Percentiles rank a stretch among this genome's conserved stretches.
Evolutionary conservation across 108 stramenopile species (phyloP).

Genomic region (Cyclotella atomus): DNA sequence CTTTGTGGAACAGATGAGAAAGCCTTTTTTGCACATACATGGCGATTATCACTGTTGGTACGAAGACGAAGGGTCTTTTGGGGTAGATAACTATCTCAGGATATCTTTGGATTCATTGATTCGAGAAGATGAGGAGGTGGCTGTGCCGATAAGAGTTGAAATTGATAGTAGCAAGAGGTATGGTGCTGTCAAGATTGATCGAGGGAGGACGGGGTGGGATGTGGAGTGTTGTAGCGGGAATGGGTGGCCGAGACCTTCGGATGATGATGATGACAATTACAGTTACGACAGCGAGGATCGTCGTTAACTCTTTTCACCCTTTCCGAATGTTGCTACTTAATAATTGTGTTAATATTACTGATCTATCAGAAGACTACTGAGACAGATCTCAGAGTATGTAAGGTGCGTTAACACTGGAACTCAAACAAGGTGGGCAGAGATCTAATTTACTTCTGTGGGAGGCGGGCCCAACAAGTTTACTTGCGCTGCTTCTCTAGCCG

Average conservation of each 20-base stretch:
- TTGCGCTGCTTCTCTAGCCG: conserved; percentile 43
- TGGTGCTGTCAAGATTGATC: conserved; percentile 30
- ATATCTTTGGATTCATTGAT: conserved; percentile 44
- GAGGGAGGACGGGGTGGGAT: conserved; percentile 27
- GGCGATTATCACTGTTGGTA: conserved; percentile 51
- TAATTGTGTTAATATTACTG: too few relatives aligned
- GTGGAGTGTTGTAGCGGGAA: conserved; percentile 39
- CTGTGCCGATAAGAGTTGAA: conserved; percentile 27
- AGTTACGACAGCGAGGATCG: background rate
- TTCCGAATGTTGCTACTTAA: too few relatives aligned
- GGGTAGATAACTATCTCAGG: conserved; percentile 38
- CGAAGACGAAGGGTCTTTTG: conserved; percentile 37
- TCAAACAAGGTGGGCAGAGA: too few relatives aligned
- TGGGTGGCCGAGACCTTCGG: conserved; percentile 34
- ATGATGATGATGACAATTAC: conserved; percentile 5
- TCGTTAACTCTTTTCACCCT: too few relatives aligned
- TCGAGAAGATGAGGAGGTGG: conserved; percentile 8
- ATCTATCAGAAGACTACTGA: too few relatives aligned
- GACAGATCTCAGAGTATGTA: too few relatives aligned
- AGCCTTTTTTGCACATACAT: conserved; percentile 72
- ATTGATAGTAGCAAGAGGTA: conserved; percentile 37
- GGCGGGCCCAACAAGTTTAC: too few relatives aligned
- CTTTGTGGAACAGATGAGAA: conserved; percentile 22
- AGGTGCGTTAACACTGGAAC: too few relatives aligned
- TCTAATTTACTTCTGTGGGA: too few relatives aligned